Conservation (phyloP, 2,329 filamentous ascomycete genomes). For the Fonsecaea erecta region DNA sequence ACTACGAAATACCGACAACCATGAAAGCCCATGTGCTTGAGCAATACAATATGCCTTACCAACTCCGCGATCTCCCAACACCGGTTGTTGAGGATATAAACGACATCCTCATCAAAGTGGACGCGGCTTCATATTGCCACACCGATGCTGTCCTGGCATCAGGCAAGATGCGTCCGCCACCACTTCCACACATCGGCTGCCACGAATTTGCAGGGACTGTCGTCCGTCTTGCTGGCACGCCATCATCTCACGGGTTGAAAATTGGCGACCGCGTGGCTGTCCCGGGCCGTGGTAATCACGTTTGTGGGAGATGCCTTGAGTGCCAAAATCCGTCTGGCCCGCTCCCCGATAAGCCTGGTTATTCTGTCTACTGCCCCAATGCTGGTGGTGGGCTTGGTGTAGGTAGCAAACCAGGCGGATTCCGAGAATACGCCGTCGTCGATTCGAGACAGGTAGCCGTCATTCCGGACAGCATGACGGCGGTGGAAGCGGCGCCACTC, state of each 20-base stretch:
- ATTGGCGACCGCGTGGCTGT: constrained; percentile 23
- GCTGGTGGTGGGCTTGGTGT: constrained; percentile 56
- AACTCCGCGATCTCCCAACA: constrained; percentile 31
- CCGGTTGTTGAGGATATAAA: constrained; percentile 49
- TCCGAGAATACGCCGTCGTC: constrained; percentile 37
- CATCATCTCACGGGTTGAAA: not conserved
- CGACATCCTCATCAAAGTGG: constrained; percentile 53
- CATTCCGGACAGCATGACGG: constrained; percentile 36
- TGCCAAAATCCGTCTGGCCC: constrained; percentile 21
- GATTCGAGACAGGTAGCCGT: constrained; percentile 35
- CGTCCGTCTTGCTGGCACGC: constrained; percentile 36
- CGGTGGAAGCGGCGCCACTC: constrained; percentile 27
- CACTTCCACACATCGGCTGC: constrained; percentile 51
- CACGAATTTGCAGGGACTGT: constrained; percentile 55
- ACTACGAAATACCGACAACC: constrained; percentile 20
- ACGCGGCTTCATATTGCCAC: constrained; percentile 56
- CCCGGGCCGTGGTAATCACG: constrained; percentile 22
- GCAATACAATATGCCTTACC: constrained; percentile 31
- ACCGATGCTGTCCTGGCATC: constrained; percentile 48
- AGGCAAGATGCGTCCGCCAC: constrained; percentile 44
- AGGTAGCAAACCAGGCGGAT: constrained; percentile 32
- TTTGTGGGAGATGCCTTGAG: constrained; percentile 23
- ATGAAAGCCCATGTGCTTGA: constrained; percentile 34
- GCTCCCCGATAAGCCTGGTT: constrained; percentile 22
- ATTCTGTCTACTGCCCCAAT: constrained; percentile 52